phyloP scores from a whole-genome alignment of 441 rosid species.

The Adansonia grandidieri region DNA sequence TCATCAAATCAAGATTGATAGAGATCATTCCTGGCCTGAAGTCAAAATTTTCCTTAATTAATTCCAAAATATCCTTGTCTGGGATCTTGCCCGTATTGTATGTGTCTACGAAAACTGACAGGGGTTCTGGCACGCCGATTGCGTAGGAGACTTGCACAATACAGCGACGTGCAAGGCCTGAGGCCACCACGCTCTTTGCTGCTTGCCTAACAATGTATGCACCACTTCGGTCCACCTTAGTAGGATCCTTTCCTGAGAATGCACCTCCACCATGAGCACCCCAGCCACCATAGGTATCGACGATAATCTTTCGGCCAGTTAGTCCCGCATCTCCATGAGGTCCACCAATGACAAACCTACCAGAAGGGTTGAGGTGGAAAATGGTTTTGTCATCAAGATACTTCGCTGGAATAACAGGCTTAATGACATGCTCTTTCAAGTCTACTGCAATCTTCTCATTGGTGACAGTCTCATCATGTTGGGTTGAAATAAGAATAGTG shows the following conservation, averaged over 20 bases:
- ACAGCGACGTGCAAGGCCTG: constrained; percentile 79
- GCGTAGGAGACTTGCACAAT: constrained; percentile 83
- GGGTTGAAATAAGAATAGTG: constrained; percentile 79
- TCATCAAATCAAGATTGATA: constrained; percentile 72
- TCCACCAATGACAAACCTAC: constrained; percentile 83
- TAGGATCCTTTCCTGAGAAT: constrained; percentile 62
- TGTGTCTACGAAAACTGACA: constrained; percentile 77
- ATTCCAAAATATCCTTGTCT: constrained; percentile 68
- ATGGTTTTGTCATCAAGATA: constrained; percentile 79
- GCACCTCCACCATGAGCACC: constrained; percentile 62
- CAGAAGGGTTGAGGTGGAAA: constrained; percentile 82
- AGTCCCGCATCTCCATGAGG: constrained; percentile 92
- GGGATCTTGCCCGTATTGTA: constrained; percentile 79
- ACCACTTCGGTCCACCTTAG: constrained; percentile 77
- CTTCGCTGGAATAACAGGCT: constrained; percentile 72
- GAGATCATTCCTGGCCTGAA: constrained; percentile 92
- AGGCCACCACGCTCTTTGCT: constrained; percentile 80
- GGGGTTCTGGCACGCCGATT: constrained; percentile 81
- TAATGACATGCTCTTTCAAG: constrained; percentile 73
- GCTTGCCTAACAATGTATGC: constrained; percentile 81
- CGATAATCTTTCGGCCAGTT: constrained; percentile 76
- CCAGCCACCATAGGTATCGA: constrained; percentile 65
- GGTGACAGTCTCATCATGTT: constrained; percentile 76
- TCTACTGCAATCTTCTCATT: constrained; percentile 74
- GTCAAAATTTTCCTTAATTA: constrained; percentile 72